Conservation (phyloP, 805 yeast species). For the Cyberlindnera petersonii region DNA sequence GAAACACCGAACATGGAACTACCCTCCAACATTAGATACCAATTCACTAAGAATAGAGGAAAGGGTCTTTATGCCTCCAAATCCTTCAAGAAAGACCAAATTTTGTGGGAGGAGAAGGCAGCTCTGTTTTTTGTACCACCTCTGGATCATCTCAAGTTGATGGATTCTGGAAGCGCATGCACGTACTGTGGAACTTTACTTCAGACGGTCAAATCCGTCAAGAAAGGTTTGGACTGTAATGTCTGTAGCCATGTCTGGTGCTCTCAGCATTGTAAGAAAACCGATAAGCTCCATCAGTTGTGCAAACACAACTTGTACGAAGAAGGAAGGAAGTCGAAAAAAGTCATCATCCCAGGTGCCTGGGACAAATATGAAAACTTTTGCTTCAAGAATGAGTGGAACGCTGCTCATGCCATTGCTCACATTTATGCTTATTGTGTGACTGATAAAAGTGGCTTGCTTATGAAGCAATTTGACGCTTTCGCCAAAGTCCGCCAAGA, state of each 20-base stretch:
- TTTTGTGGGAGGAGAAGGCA: constrained; percentile 56
- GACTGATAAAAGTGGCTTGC: constrained; percentile 39
- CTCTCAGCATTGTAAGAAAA: constrained; percentile 52
- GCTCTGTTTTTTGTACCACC: constrained; percentile 65
- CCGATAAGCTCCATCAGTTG: constrained; percentile 48
- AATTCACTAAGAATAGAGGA: constrained; percentile 51
- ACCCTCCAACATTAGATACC: constrained; percentile 42
- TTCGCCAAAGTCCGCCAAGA: constrained; percentile 72
- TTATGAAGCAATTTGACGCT: constrained; percentile 47
- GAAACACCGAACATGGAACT: constrained; percentile 41
- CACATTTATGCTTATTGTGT: constrained; percentile 44
- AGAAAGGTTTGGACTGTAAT: constrained; percentile 59
- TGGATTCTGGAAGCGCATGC: constrained; percentile 63
- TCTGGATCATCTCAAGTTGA: constrained; percentile 56
- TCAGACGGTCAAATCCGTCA: constrained; percentile 21
- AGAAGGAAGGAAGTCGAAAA: constrained; percentile 31
- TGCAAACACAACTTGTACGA: constrained; percentile 52
- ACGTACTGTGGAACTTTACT: constrained; percentile 56
- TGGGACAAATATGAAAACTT: constrained; percentile 57
- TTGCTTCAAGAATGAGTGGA: constrained; percentile 63
- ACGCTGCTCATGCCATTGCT: constrained; percentile 63
- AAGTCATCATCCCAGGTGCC: constrained; percentile 39
- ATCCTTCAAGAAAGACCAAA: constrained; percentile 43
- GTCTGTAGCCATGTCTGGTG: constrained; percentile 72
- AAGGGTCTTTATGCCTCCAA: constrained; percentile 56